Percentiles rank a stretch among this genome's conserved stretches.
phyloP scores from a whole-genome alignment of 2,329 filamentous ascomycete genomes.

The Spiromastix sp. region DNA sequence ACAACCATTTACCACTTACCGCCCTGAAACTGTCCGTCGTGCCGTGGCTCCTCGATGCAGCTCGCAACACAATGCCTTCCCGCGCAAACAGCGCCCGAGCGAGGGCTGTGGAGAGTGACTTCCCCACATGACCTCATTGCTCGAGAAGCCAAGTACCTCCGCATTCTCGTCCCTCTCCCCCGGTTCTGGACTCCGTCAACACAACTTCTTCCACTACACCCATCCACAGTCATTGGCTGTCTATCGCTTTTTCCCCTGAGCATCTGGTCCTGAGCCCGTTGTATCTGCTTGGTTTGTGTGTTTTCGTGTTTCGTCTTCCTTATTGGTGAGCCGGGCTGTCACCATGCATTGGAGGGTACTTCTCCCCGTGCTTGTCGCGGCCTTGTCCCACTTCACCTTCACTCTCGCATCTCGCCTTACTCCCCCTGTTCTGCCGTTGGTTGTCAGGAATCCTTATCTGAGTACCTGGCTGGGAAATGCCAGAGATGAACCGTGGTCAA shows the following conservation, averaged over 20 bases:
- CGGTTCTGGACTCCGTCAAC: no score
- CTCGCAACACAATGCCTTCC: no score
- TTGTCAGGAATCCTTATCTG: conserved; percentile 67
- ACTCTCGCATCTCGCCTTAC: conserved; percentile 42
- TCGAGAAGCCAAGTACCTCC: neutral
- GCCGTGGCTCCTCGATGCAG: no score
- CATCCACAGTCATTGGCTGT: no score
- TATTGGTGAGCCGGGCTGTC: conserved; percentile 1
- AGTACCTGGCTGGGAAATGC: conserved; percentile 66
- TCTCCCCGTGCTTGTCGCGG: conserved; percentile 21
- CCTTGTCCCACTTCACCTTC: conserved; percentile 31
- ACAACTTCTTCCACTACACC: no score
- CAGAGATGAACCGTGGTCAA: conserved; percentile 63
- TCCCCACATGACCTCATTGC: conserved; percentile 10
- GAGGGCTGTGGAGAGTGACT: conserved; percentile 6
- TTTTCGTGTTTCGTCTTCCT: neutral
- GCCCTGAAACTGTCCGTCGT: no score
- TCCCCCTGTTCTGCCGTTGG: conserved; percentile 60
- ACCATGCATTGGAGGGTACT: conserved; percentile 7
- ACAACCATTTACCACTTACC: no score
- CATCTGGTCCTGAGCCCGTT: no score
- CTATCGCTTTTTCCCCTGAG: neutral
- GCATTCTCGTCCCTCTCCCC: neutral
- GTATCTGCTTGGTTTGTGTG: no score
- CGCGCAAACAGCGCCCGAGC: no score